phyloP scores from a whole-genome alignment of 202 grass and related monocot genomes.

The Brachypodium distachyon region DNA sequence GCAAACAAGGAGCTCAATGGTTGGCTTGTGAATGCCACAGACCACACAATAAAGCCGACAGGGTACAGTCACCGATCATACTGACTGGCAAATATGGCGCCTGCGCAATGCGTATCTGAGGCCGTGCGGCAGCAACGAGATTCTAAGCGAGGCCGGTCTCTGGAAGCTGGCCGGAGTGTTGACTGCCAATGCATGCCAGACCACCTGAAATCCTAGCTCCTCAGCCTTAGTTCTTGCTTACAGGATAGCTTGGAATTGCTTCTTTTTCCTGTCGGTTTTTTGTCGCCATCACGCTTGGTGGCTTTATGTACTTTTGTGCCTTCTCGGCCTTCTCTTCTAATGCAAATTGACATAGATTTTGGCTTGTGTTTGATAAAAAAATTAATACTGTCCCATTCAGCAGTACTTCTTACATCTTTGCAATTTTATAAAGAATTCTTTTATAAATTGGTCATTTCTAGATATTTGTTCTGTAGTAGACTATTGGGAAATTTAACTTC shows the following conservation, averaged over 20 bases:
- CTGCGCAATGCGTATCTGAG: background rate
- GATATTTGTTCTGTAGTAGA: background rate
- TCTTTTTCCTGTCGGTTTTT: background rate
- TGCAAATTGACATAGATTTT: background rate
- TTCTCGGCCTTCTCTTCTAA: background rate
- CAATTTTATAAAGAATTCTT: background rate
- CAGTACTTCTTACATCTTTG: background rate
- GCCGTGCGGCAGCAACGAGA: background rate
- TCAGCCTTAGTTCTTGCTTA: background rate
- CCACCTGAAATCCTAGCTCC: background rate
- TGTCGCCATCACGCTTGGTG: background rate
- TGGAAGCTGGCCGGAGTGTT: background rate
- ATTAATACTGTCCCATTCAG: background rate
- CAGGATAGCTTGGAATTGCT: background rate
- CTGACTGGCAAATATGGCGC: background rate
- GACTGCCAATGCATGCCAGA: too few species aligned
- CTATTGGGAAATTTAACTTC: background rate
- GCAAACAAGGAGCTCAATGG: background rate
- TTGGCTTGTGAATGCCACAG: background rate
- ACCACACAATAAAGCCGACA: background rate
- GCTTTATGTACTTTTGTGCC: background rate
- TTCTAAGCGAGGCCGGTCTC: background rate
- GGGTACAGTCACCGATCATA: too few species aligned
- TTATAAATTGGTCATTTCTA: background rate
- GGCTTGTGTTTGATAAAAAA: background rate